Evolutionary conservation across 768 basidiomycete species (phyloP).

Genomic region (Favolaschia claudopus): DNA sequence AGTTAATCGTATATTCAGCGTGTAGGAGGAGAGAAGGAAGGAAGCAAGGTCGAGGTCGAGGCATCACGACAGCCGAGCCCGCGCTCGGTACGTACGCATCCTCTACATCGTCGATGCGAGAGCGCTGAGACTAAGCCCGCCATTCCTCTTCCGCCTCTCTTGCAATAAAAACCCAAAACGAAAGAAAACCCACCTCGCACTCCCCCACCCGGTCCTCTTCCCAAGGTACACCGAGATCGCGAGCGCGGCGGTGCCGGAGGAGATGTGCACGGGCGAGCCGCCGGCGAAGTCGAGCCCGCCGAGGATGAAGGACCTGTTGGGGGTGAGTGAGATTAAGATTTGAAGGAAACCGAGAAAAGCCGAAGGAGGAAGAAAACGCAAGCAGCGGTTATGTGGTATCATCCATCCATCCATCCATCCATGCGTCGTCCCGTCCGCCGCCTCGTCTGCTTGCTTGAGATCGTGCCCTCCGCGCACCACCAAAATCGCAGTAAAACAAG

Average conservation of each 20-base stretch:
- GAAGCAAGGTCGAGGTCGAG: conserved; percentile 80
- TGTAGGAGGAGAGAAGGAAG: neutral
- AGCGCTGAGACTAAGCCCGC: too few species aligned
- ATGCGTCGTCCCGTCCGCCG: too few species aligned
- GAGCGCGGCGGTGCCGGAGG: conserved; percentile 69
- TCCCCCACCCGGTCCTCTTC: conserved; percentile 70
- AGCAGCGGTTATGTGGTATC: too few species aligned
- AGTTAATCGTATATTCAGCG: too few species aligned
- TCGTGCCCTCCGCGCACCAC: too few species aligned
- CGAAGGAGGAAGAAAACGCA: neutral
- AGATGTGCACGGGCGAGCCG: conserved; percentile 75
- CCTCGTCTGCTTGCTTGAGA: too few species aligned
- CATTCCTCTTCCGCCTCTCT: neutral
- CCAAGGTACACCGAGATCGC: conserved; percentile 70
- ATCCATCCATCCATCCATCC: too few species aligned
- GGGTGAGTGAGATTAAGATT: conserved; percentile 47
- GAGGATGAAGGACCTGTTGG: conserved; percentile 53
- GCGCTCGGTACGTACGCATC: too few species aligned
- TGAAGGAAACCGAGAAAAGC: neutral
- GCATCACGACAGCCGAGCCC: too few species aligned
- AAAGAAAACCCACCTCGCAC: conserved; percentile 42
- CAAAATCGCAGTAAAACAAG: too few species aligned
- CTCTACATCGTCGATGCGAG: too few species aligned
- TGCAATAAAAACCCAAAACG: neutral
- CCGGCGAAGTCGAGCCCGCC: conserved; percentile 73